Base-by-base conservation (phyloP, 2,329 filamentous ascomycete genomes). In the Aspergillus sergii region DNA sequence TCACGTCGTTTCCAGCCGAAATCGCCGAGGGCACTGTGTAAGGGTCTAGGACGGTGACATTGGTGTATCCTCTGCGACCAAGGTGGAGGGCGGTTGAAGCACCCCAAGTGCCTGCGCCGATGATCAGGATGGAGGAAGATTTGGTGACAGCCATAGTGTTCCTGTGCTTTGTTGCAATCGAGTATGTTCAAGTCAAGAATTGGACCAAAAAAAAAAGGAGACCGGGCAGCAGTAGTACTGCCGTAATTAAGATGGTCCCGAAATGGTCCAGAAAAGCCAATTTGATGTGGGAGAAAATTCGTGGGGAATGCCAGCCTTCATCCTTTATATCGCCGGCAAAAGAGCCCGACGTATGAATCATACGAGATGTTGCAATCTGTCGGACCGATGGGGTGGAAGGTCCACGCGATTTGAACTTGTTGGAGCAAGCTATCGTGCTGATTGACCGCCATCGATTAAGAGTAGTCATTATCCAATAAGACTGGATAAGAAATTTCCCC, bases 41-140 rank as follows among this genome's bases (percentile, higher is more conserved):
- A 3, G 77, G 75, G 62, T 84, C 81, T 3, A 83, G 77, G 11
- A 83, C 80, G 1, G 80, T 83, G 58, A 84, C 78, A 58, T 83
- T 81, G 0, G 78, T 78, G 66, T 83, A 83, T 7, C 81, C 81
- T 4, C 71, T 68, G 10, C 81, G 75, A 41, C 79, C 56, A 1
- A 84, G 78, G 68, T 83, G 81, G 19, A 83, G 71, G 3, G 81
- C 81, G 0, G 82, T 84, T 8, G 81, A 83, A 3, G 81, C 77
- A 14, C 82, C 81, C 63, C 81, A 79, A 7, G 80, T 81, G 50
- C 81, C 81, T 11, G 81, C 82, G 34, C 83, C 83, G n/a, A 83
- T 79, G 32, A 84, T 75, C 21, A 83, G 73, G 51, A 84, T 72
- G 26, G 71, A 59, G 39, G 65, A 68, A 28, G 64, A 62, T 46